Evolutionary conservation across 805 yeast species (phyloP), one percentile per base, ranked within the genome.

Genomic region (Starmera amethionina): DNA sequence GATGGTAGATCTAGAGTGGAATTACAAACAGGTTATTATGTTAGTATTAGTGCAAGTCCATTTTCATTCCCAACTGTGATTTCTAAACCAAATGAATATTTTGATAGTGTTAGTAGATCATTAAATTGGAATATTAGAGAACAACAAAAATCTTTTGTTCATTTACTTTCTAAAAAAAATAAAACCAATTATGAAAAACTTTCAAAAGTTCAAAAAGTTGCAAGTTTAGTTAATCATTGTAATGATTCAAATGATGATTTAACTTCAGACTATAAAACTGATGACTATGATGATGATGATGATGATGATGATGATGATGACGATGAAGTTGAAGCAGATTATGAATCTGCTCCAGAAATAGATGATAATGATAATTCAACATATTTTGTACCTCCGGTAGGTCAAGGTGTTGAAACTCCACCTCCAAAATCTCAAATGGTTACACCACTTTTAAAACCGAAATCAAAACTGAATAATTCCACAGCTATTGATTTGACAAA

Each of bases 61-160:
- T 90, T 75, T 62, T 95, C 96, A 18, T 93, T 93, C 67, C 98
- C 98, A 5, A 88, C 96, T 1, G 93, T 93, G 4, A 74, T 79
- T 46, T 72, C 84, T 2, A 74, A 82, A 18, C 71, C 77, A 41
- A 74, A 82, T 5, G 93, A 86, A 59, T 79, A 84, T 63, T 71
- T 93, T 59, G 95, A 88, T 58, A 73, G 87, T 54, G 88, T 87
- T 36, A 75, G 90, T 58, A 67, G 95, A 51, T 80, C 94, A 27
- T 64, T 93, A 55, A 87, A 90, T 56, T 93, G 98, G 98, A 90
- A 90, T 58, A 87, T 75, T 25, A 73, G 97, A 48, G 93, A 87
- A 55, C 79, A 79, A 41, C 97, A 90, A 56, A 86, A 85, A 52
- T 81, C 95, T 4, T 83, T 86, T 56, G 72, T 72, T 5, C 81